These are phyloP conservation scores for Naganishia cerealis DNA, from an alignment of 1,284 basidiomycete genomes.

Conservation along the genomic window DNA sequence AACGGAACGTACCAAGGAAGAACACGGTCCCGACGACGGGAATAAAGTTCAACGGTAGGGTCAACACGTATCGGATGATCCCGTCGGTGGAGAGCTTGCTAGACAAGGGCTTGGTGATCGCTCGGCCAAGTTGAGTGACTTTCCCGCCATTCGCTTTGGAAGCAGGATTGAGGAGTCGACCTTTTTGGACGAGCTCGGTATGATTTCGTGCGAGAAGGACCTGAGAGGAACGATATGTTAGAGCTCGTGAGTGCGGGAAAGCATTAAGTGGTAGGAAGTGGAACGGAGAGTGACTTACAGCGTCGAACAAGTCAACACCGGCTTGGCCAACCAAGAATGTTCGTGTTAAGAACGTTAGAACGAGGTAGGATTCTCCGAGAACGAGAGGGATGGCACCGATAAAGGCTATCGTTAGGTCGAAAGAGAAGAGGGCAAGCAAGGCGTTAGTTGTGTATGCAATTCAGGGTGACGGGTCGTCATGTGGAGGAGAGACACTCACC, in stretches of 20 bases:
- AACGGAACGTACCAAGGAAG: constrained; percentile 58
- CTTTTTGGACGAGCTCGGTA: constrained; percentile 51
- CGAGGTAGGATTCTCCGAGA: constrained; percentile 54
- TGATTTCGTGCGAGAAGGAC: constrained; percentile 54
- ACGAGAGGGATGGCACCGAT: constrained; percentile 55
- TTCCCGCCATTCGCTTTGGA: constrained; percentile 36
- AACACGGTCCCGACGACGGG: constrained; percentile 67
- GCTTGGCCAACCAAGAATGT: constrained; percentile 59
- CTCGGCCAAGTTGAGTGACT: constrained; percentile 49
- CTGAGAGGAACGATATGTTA: constrained; percentile 34
- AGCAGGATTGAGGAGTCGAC: constrained; percentile 46
- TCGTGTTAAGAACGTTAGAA: constrained; percentile 58
- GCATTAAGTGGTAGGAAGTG: background rate
- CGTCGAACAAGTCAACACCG: constrained; percentile 56
- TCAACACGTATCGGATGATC: constrained; percentile 53
- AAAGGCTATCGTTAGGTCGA: constrained; percentile 44
- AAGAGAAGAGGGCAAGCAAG: background rate
- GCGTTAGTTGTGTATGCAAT: background rate
- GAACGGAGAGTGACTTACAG: constrained; percentile 38
- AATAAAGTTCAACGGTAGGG: constrained; percentile 61
- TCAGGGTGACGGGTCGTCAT: too few relatives aligned
- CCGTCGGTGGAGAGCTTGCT: constrained; percentile 44
- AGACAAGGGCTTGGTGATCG: constrained; percentile 50
- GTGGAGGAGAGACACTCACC: constrained; percentile 39
- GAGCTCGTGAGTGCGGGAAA: background rate